Conservation (phyloP, 2,329 filamentous ascomycete species). For the Sporothrix sp. region DNA sequence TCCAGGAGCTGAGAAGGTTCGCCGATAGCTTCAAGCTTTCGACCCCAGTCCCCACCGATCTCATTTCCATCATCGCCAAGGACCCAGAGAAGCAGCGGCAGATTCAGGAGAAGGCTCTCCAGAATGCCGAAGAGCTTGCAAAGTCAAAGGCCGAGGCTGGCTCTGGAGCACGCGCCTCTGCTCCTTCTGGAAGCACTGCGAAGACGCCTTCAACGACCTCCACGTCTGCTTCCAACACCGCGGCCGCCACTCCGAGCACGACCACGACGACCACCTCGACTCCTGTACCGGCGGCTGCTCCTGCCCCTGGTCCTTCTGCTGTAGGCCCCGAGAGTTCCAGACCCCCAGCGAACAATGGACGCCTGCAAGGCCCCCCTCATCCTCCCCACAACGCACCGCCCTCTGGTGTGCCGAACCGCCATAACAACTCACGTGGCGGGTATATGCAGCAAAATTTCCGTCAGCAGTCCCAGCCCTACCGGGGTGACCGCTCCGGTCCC, state of each 20-base stretch:
- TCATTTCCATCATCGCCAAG: slow-evolving; percentile 92
- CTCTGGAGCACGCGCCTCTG: slow-evolving; percentile 40
- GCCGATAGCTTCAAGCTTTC: slow-evolving; percentile 88
- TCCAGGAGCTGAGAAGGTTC: slow-evolving; percentile 94
- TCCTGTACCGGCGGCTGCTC: neutral
- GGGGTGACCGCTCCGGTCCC: slow-evolving; percentile 37
- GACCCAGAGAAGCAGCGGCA: slow-evolving; percentile 90
- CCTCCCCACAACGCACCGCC: slow-evolving; percentile 22
- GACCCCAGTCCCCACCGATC: slow-evolving; percentile 81
- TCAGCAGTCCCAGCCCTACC: slow-evolving; percentile 37
- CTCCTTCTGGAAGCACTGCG: neutral
- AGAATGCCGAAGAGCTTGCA: slow-evolving; percentile 57
- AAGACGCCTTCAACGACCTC: neutral
- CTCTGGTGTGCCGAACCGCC: slow-evolving; percentile 30
- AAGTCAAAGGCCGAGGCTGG: slow-evolving; percentile 32
- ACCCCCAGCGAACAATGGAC: slow-evolving; percentile 5
- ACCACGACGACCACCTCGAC: neutral
- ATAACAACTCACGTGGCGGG: slow-evolving; percentile 38
- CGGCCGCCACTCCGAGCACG: slow-evolving; percentile 8
- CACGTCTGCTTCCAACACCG: too few relatives aligned
- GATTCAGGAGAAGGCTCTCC: slow-evolving; percentile 80
- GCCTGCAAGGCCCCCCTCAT: slow-evolving; percentile 10
- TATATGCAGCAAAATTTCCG: slow-evolving; percentile 39
- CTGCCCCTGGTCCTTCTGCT: slow-evolving; percentile 19
- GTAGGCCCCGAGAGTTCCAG: neutral